Conservation (phyloP, 345 rosid species). For the Carallia pectinifolia region DNA sequence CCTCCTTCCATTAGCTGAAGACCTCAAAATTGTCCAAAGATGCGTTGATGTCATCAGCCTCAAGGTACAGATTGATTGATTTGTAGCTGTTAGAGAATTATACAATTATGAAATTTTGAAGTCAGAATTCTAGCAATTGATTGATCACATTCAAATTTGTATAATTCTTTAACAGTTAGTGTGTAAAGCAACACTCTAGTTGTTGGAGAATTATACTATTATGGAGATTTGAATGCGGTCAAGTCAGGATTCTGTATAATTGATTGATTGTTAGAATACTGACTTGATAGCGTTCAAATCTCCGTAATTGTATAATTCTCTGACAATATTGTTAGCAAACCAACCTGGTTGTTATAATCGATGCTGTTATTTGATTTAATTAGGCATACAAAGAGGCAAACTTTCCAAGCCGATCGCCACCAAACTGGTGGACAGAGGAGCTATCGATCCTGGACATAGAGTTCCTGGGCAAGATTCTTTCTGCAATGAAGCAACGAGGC, state of each 20-base stretch:
- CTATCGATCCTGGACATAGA: constrained; percentile 62
- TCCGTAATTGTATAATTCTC: too few relatives aligned
- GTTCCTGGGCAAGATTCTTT: constrained; percentile 48
- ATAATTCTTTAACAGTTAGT: too few relatives aligned
- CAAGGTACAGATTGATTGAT: constrained; percentile 38
- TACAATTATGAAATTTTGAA: too few relatives aligned
- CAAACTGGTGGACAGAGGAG: constrained; percentile 98
- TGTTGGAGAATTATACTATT: too few relatives aligned
- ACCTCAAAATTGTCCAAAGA: constrained; percentile 63
- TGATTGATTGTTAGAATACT: too few relatives aligned
- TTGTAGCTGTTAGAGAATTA: too few relatives aligned
- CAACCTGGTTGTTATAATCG: neutral
- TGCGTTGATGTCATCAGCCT: constrained; percentile 59
- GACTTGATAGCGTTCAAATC: too few relatives aligned
- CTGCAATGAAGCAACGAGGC: constrained; percentile 66
- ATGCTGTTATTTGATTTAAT: neutral
- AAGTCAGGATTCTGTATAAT: too few relatives aligned
- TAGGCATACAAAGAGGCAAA: constrained; percentile 79
- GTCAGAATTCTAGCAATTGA: too few relatives aligned
- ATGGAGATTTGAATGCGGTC: too few relatives aligned
- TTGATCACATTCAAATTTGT: too few relatives aligned
- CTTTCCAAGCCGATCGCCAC: constrained; percentile 80
- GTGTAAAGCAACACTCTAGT: too few relatives aligned
- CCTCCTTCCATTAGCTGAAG: constrained; percentile 74
- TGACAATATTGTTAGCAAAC: neutral